Evolutionary conservation across 306 rosid species (phyloP).

Genomic region (Alnus rubra): DNA sequence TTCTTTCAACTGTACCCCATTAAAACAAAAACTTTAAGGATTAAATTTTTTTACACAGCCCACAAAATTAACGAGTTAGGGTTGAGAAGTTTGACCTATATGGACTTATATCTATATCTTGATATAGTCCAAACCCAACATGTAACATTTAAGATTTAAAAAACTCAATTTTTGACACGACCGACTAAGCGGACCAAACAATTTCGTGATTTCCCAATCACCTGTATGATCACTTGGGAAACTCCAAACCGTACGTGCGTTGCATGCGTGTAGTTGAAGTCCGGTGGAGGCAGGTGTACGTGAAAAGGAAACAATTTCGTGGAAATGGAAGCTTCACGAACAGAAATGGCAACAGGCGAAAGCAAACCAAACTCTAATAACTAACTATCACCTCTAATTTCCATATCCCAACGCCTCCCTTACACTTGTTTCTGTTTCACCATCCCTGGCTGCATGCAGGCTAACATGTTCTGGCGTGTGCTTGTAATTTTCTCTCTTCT

Average conservation of each 20-base stretch:
- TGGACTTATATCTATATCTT: no score
- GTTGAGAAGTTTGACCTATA: no score
- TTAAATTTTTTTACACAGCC: no score
- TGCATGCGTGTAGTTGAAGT: background rate
- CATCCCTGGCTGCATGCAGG: background rate
- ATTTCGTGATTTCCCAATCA: background rate
- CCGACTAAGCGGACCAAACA: background rate
- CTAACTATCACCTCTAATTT: slow-evolving; percentile 28
- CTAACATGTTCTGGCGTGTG: slow-evolving; percentile 30
- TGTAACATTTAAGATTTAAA: no score
- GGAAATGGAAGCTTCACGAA: slow-evolving; percentile 32
- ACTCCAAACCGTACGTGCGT: slow-evolving; percentile 10
- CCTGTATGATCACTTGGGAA: background rate
- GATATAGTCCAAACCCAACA: no score
- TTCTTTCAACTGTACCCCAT: no score
- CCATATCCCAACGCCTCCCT: background rate
- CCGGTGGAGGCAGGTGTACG: slow-evolving; percentile 6
- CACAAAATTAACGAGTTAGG: no score
- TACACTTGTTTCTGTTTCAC: background rate
- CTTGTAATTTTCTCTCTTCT: slow-evolving; percentile 28
- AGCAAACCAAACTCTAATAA: slow-evolving; percentile 49
- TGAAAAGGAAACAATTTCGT: background rate
- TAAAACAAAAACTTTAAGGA: no score
- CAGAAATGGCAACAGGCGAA: slow-evolving; percentile 44
- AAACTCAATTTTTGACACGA: no score